These are phyloP conservation scores for Biscogniauxia marginata DNA, from an alignment of 2,329 filamentous ascomycete genomes.

Conservation along the genomic window DNA sequence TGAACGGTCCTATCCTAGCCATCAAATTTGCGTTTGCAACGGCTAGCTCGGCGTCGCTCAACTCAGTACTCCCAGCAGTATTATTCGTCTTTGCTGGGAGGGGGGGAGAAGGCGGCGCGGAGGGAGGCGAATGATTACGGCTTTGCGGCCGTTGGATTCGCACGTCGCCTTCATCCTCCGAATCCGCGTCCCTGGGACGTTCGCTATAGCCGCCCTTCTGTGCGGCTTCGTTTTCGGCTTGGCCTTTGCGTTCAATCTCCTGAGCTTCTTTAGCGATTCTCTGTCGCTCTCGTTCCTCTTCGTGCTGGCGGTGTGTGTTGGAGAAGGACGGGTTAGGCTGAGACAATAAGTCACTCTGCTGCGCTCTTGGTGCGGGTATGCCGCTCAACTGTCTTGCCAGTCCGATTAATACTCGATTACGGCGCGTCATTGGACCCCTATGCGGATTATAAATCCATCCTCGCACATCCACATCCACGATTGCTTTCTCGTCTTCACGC, in stretches of 20 bases:
- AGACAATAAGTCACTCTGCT: conserved; percentile 29
- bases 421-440: conserved; percentile 77
- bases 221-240: conserved; percentile 69
- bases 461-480: conserved; percentile 91
- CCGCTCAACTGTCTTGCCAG: conserved; percentile 86
- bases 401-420: conserved; percentile 83
- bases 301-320: conserved; percentile 40
- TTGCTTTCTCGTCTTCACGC: conserved; percentile 76
- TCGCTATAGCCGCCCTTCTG: conserved; percentile 74
- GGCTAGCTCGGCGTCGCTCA: conserved; percentile 73
- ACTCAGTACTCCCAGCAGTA: conserved; percentile 45
- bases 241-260: conserved; percentile 70
- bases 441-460: conserved; percentile 94
- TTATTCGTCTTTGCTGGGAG: conserved; percentile 38
- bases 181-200: conserved; percentile 47
- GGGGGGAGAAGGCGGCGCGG: conserved; percentile 44
- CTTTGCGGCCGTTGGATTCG: conserved; percentile 16
- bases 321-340: conserved; percentile 24
- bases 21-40: conserved; percentile 85
- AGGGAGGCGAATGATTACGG: conserved; percentile 24
- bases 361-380: conserved; percentile 65
- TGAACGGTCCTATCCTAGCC: conserved; percentile 82
- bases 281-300: conserved; percentile 57
- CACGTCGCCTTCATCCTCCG: conserved; percentile 37
- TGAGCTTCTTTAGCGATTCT: conserved; percentile 73